Base-by-base conservation (phyloP, 495 filamentous ascomycete genomes). In the Apodospora peruviana region DNA sequence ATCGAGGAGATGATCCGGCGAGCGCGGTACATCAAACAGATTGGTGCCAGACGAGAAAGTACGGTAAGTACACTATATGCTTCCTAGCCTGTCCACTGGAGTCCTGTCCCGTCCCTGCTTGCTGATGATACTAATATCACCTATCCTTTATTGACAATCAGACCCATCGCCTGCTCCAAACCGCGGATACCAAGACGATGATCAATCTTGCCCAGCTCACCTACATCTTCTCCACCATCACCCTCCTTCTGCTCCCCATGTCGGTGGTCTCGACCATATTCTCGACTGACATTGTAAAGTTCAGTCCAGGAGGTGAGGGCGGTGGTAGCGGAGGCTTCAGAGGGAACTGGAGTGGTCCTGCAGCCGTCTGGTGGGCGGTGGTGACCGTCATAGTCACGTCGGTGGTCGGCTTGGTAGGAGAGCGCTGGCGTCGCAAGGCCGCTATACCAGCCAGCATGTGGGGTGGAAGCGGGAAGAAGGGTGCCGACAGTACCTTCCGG, bases 251-350 rank as follows among this genome's bases (percentile, higher is more conserved):
- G 1, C 38, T 52, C 2, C 50, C 50, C 5, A 32, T 52, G 17
- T 52, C 50, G 1, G 43, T 52, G n/a, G 38, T 52, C 12, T 52
- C 50, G 35, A 47, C 41, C 12, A 42, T 52, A n/a, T 52, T 52
- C 27, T 41, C 50, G 9, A 45, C 50, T 19, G 50, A 45, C 25
- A 52, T 52, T 20, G 42, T 52, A 35, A 19, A 17, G 2, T 52
- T 52, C 18, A 45, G 9, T 35, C 18, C 8, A 7, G 10, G 11
- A 7, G 27, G 27, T 32, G 27, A 7, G n/a, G 43, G 17, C 34
- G n/a, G n/a, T 3, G 32, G 21, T 10, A 2, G 5, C 10, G 32
- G 19, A 1, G 32, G 34, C 2, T 48, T 48, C 37, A 17, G 5
- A 8, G 46, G 46, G 10, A 40, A 19, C 23, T 48, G 46, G 46